Percentiles rank a stretch among this genome's conserved stretches.
These are phyloP conservation scores for Podospora pseudoanserina DNA, from an alignment of 495 filamentous ascomycete species.

Conservation along the genomic window DNA sequence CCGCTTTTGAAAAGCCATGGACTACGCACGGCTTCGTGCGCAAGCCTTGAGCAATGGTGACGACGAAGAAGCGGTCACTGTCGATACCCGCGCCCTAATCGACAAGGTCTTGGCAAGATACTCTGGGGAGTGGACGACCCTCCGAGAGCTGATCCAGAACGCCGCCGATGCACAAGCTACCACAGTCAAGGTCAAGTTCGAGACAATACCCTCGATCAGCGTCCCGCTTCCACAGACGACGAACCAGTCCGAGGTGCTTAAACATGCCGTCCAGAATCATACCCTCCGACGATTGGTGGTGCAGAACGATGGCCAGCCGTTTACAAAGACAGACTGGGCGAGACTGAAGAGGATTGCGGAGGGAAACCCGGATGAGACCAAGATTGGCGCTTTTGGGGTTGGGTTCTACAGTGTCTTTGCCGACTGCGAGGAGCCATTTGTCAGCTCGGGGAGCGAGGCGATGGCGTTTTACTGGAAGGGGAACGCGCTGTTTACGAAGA, in stretches of 20 bases:
- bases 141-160: conserved; percentile 96
- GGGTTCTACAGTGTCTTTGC: conserved; percentile 99
- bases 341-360: conserved; percentile 94
- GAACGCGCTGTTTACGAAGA: conserved; percentile 87
- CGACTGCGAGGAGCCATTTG: conserved; percentile 95
- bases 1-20: conserved; percentile 41
- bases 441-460: conserved; percentile 82
- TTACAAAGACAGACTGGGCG: conserved; percentile 85
- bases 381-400: conserved; percentile 98
- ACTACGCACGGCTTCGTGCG: conserved; percentile 78
- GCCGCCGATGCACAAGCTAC: conserved; percentile 91
- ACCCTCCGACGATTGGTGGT: conserved; percentile 80
- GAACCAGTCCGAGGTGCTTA: conserved; percentile 66
- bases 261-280: conserved; percentile 77
- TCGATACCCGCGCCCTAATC: conserved; percentile 93
- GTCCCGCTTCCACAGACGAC: conserved; percentile 66
- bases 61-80: conserved; percentile 96
- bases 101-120: conserved; percentile 96
- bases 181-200: conserved; percentile 84
- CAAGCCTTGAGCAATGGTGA: conserved; percentile 80
- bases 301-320: conserved; percentile 83
- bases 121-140: conserved; percentile 82
- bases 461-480: conserved; percentile 99
- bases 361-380: conserved; percentile 96
- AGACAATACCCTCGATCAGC: conserved; percentile 75